Percentiles rank a stretch among this genome's conserved stretches.
Conservation (phyloP, 768 basidiomycete genomes). For the Coprinellus micaceus region DNA sequence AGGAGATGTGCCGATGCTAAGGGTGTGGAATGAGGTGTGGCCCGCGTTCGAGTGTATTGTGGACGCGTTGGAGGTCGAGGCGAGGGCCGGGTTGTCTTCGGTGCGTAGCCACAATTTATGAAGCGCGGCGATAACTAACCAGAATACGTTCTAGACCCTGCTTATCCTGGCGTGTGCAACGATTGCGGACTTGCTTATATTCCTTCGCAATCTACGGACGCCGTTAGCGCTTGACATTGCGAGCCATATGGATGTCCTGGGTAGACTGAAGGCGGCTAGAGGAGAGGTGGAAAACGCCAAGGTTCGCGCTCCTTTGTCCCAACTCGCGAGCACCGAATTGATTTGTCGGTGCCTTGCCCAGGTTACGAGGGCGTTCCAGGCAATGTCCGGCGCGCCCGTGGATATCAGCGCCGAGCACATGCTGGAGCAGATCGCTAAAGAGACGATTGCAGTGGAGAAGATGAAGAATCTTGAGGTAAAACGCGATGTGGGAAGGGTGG, state of each 20-base stretch:
- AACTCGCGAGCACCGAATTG: too few relatives aligned
- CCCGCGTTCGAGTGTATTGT: slow-evolving; percentile 60
- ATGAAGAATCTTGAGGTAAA: slow-evolving; percentile 48
- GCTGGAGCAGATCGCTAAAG: slow-evolving; percentile 56
- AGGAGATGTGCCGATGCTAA: slow-evolving; percentile 31
- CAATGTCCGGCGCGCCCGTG: slow-evolving; percentile 47
- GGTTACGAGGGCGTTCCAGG: slow-evolving; percentile 53
- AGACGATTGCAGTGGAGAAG: slow-evolving; percentile 68
- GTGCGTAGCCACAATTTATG: slow-evolving; percentile 25
- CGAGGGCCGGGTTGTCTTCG: slow-evolving; percentile 36
- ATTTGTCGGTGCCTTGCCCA: too few relatives aligned
- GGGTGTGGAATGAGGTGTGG: slow-evolving; percentile 78
- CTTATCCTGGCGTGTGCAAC: slow-evolving; percentile 55
- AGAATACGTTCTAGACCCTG: slow-evolving; percentile 39
- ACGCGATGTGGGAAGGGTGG: slow-evolving; percentile 20
- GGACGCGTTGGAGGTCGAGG: slow-evolving; percentile 45
- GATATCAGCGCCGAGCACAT: slow-evolving; percentile 44
- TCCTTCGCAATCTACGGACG: slow-evolving; percentile 52
- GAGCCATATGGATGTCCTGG: slow-evolving; percentile 45
- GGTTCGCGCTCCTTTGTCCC: slow-evolving; percentile 33
- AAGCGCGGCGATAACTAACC: not conserved
- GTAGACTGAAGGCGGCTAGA: slow-evolving; percentile 43
- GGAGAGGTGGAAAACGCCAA: slow-evolving; percentile 50
- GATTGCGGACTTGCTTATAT: slow-evolving; percentile 62
- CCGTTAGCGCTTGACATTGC: slow-evolving; percentile 53